phyloP scores from a whole-genome alignment of 306 rosid genomes.

The Ziziphus jujuba region DNA sequence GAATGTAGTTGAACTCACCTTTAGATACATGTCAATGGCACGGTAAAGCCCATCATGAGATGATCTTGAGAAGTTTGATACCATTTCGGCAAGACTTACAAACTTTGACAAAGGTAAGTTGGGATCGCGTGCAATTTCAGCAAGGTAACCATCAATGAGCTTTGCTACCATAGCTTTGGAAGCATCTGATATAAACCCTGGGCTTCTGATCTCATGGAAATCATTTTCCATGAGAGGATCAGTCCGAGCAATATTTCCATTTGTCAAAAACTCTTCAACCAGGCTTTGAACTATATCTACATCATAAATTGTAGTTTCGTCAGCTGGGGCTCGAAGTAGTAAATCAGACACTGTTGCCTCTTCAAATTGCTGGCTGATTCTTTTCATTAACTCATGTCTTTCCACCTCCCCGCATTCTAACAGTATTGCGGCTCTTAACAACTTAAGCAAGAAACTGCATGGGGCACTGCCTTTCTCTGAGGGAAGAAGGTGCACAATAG shows the following conservation, averaged over 20 bases:
- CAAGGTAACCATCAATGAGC: slow-evolving; percentile 80
- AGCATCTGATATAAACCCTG: slow-evolving; percentile 47
- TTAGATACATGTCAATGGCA: slow-evolving; percentile 81
- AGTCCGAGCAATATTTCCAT: slow-evolving; percentile 35
- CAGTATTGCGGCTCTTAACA: slow-evolving; percentile 54
- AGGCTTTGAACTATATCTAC: slow-evolving; percentile 69
- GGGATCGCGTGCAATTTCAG: slow-evolving; percentile 77
- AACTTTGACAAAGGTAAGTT: slow-evolving; percentile 56
- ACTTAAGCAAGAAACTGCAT: slow-evolving; percentile 66
- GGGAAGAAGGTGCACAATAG: slow-evolving; percentile 66
- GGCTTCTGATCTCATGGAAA: slow-evolving; percentile 63
- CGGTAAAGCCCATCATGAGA: slow-evolving; percentile 90
- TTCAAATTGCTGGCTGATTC: slow-evolving; percentile 72
- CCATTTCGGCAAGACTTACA: slow-evolving; percentile 61
- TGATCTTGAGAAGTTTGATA: slow-evolving; percentile 64
- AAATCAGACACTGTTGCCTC: slow-evolving; percentile 78
- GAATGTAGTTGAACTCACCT: slow-evolving; percentile 42
- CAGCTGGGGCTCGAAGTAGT: slow-evolving; percentile 47
- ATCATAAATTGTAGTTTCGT: slow-evolving; percentile 46
- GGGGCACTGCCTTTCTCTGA: slow-evolving; percentile 45
- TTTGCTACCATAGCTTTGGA: slow-evolving; percentile 77
- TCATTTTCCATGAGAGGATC: slow-evolving; percentile 59
- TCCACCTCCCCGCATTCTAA: slow-evolving; percentile 62
- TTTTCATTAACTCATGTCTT: slow-evolving; percentile 52
- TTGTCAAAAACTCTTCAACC: slow-evolving; percentile 66